Conservation (phyloP, 75 land plant genomes). For the Pinus taeda region DNA sequence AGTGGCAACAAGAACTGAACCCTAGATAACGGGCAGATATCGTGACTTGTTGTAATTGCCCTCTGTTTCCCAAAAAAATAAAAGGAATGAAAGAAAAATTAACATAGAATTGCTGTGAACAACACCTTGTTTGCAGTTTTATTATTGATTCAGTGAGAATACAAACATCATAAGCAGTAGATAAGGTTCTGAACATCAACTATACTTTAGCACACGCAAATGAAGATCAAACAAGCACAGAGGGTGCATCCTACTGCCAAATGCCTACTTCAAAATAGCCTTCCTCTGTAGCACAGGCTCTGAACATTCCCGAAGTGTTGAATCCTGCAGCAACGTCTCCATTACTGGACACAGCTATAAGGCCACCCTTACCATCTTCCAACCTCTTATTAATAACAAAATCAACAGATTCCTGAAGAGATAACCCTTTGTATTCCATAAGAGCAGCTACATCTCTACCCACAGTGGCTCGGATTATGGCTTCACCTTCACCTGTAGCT, state of each 20-base stretch:
- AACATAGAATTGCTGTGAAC: too few relatives aligned
- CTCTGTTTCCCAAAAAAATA: too few relatives aligned
- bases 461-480: slow-evolving; percentile 68
- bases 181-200: too few relatives aligned
- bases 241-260: slow-evolving; percentile 28
- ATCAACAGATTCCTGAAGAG: slow-evolving; percentile 75
- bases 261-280: slow-evolving; percentile 75
- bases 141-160: too few relatives aligned
- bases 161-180: too few relatives aligned
- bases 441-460: slow-evolving; percentile 87
- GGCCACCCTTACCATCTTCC: slow-evolving; percentile 68
- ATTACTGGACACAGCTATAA: slow-evolving; percentile 71
- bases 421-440: slow-evolving; percentile 83
- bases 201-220: too few relatives aligned
- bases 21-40: too few relatives aligned
- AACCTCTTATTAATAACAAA: slow-evolving; percentile 53
- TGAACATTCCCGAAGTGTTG: slow-evolving; percentile 81
- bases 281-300: slow-evolving; percentile 74
- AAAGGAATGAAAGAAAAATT: too few relatives aligned
- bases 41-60: too few relatives aligned
- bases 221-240: neutral
- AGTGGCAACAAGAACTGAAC: too few relatives aligned
- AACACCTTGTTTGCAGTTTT: too few relatives aligned
- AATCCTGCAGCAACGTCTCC: slow-evolving; percentile 82
- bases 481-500: slow-evolving; percentile 93